Conservation (phyloP, 2,329 filamentous ascomycete genomes). For the Penicillium palitans region DNA sequence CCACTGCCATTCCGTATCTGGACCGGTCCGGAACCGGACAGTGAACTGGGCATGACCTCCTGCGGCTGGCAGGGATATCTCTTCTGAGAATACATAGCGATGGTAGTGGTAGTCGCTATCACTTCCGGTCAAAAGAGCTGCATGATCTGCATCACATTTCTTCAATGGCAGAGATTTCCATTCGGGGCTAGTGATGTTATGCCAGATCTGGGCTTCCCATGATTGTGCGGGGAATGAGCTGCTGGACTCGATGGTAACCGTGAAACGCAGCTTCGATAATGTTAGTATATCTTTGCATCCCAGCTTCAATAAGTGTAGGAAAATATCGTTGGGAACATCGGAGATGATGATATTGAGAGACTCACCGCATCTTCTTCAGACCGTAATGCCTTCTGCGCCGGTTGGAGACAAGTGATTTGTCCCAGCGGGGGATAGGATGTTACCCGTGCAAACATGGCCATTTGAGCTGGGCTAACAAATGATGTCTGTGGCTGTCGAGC, state of each 20-base stretch:
- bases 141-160: constrained; percentile 27
- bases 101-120: constrained; percentile 26
- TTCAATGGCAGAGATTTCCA: constrained; percentile 62
- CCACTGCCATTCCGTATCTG: constrained; percentile 46
- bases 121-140: constrained; percentile 31
- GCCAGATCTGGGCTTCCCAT: constrained; percentile 78
- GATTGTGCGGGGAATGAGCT: constrained; percentile 53
- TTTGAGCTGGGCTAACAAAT: constrained; percentile 43
- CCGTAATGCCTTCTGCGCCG: constrained; percentile 32
- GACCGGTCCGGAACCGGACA: constrained; percentile 43
- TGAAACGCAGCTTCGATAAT: constrained; percentile 57
- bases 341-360: background rate
- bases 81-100: constrained; percentile 38
- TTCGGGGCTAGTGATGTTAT: constrained; percentile 60
- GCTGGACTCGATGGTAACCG: constrained; percentile 68
- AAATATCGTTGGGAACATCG: background rate
- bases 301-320: background rate
- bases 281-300: background rate
- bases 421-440: constrained; percentile 71
- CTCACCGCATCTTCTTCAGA: constrained; percentile 30
- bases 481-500: constrained; percentile 28
- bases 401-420: constrained; percentile 65
- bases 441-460: constrained; percentile 55
- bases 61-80: constrained; percentile 30
- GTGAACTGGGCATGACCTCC: constrained; percentile 43